A percentile compares a stretch with the other conserved stretches of the same genome.
These are phyloP conservation scores for Solanum virginianum DNA, from an alignment of 257 asterid species.

Conservation along the genomic window DNA sequence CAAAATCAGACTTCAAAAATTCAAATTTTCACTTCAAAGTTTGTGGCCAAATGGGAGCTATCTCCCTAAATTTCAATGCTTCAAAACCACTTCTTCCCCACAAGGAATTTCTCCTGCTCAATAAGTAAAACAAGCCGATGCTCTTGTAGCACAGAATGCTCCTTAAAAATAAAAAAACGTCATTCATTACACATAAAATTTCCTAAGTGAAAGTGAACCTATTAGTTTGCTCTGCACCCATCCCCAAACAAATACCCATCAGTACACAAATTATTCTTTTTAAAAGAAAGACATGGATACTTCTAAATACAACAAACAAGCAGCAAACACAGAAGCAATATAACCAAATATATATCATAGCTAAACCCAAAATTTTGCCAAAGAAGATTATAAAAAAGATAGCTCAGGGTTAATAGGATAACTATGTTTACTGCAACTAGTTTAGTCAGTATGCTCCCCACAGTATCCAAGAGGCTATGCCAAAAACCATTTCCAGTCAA, in stretches of 20 bases:
- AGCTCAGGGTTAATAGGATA: background rate
- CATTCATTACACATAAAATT: background rate
- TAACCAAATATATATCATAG: too few species aligned
- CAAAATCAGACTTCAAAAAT: background rate
- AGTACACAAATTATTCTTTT: background rate
- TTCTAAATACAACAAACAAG: too few species aligned
- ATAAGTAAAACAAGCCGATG: background rate
- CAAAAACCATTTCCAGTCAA: background rate
- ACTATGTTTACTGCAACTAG: background rate
- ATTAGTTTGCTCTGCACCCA: background rate
- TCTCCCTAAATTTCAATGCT: background rate
- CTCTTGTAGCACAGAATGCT: background rate
- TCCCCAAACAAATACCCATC: background rate
- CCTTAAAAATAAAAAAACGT: background rate
- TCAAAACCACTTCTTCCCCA: background rate
- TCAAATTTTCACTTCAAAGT: background rate
- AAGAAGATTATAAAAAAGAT: too few species aligned
- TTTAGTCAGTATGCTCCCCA: background rate
- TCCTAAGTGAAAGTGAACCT: background rate
- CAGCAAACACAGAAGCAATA: too few species aligned
- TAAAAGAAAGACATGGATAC: background rate
- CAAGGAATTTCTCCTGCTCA: background rate
- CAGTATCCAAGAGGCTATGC: background rate
- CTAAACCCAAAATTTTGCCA: background rate
- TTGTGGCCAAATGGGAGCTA: background rate